A percentile compares a stretch with the other conserved stretches of the same genome.
Conservation (phyloP, 2,329 filamentous ascomycete species). For the Cercospora canescens region DNA sequence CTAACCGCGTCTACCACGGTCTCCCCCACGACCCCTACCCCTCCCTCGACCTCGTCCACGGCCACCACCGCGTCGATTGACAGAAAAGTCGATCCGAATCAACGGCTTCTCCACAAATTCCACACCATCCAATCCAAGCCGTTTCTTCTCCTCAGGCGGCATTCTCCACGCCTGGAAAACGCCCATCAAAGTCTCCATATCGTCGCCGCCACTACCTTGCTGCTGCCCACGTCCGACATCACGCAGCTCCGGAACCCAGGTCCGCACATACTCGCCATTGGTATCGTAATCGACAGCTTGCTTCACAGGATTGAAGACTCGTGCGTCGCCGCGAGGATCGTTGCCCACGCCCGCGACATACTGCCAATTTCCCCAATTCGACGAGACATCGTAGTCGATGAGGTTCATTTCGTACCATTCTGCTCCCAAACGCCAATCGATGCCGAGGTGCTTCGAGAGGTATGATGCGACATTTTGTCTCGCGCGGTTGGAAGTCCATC, state of each 20-base stretch:
- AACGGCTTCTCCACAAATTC: conserved; percentile 69
- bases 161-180: conserved; percentile 73
- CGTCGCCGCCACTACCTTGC: conserved; percentile 4
- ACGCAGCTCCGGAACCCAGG: conserved; percentile 70
- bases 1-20: conserved; percentile 12
- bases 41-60: conserved; percentile 39
- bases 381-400: conserved; percentile 71
- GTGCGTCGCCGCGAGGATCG: conserved; percentile 68
- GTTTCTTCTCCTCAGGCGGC: conserved; percentile 57
- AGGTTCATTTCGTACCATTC: conserved; percentile 80
- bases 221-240: conserved; percentile 41
- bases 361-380: conserved; percentile 58
- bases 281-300: conserved; percentile 77
- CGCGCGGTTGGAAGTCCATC: conserved; percentile 75
- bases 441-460: conserved; percentile 68
- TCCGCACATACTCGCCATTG: conserved; percentile 67
- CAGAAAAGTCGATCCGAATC: conserved; percentile 63
- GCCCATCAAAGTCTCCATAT: conserved; percentile 49
- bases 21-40: conserved; percentile 29
- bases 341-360: conserved; percentile 80
- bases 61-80: conserved; percentile 46
- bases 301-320: conserved; percentile 82
- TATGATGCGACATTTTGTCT: conserved; percentile 77
- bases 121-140: conserved; percentile 57
- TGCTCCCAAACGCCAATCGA: conserved; percentile 79